Percentiles rank a stretch among this genome's conserved stretches.
These are phyloP conservation scores for Melanomma pulvis-pyrius DNA, from an alignment of 495 filamentous ascomycete species.

Conservation along the genomic window DNA sequence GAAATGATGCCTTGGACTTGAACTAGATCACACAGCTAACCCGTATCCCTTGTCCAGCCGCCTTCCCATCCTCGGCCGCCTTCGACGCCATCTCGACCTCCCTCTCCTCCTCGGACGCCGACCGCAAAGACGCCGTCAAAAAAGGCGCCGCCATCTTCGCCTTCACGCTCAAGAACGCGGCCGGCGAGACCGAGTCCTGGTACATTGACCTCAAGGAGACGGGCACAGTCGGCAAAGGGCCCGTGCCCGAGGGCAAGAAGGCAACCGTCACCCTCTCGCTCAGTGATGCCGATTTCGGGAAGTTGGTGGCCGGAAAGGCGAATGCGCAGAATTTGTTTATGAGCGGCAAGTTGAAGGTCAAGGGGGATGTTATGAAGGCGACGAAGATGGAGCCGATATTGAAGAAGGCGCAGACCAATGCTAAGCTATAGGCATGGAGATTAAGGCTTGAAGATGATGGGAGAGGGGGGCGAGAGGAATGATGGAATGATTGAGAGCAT, in stretches of 20 bases:
- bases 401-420: constrained; percentile 72
- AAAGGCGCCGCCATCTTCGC: constrained; percentile 84
- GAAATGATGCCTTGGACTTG: neutral
- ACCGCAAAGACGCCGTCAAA: constrained; percentile 85
- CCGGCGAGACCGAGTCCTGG: constrained; percentile 80
- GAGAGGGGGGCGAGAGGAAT: neutral
- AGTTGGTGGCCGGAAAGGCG: constrained; percentile 82
- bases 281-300: constrained; percentile 82
- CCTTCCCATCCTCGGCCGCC: constrained; percentile 85
- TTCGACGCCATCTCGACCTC: constrained; percentile 86
- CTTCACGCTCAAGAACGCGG: constrained; percentile 95
- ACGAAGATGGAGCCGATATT: constrained; percentile 95
- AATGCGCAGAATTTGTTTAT: constrained; percentile 96
- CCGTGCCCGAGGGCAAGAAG: constrained; percentile 68
- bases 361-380: constrained; percentile 98
- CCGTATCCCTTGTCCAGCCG: constrained; percentile 55
- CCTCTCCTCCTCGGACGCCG: constrained; percentile 67
- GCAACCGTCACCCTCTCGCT: constrained; percentile 82
- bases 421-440: constrained; percentile 37
- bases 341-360: constrained; percentile 95
- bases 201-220: constrained; percentile 93
- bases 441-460: neutral
- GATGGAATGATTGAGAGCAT: too few relatives aligned
- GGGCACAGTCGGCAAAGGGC: constrained; percentile 77
- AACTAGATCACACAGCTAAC: constrained; percentile 2